A percentile compares a stretch with the other conserved stretches of the same genome.
Evolutionary conservation across 129 eudicot genomes (phyloP).

Genomic region (Centella asiatica): DNA sequence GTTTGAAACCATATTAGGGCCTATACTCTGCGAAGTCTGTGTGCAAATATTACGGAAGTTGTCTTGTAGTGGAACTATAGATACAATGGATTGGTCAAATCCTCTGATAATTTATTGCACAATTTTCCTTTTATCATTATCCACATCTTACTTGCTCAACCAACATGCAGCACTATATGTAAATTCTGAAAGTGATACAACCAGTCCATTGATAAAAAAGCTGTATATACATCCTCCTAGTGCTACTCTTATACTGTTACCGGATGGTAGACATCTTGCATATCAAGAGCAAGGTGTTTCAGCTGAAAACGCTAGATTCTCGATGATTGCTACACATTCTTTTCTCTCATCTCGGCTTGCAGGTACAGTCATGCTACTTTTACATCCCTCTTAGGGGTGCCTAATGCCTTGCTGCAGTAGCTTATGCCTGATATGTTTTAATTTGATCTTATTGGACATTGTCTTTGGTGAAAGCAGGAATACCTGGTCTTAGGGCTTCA

Average conservation of each 20-base stretch:
- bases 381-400: neutral
- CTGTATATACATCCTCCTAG: slow-evolving; percentile 59
- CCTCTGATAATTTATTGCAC: neutral
- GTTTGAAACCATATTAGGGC: neutral
- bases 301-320: slow-evolving; percentile 52
- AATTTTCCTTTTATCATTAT: slow-evolving; percentile 2
- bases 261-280: slow-evolving; percentile 87
- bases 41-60: too few relatives aligned
- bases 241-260: slow-evolving; percentile 71
- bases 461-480: slow-evolving; percentile 39
- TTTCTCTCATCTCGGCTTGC: slow-evolving; percentile 84
- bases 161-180: slow-evolving; percentile 48
- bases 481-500: slow-evolving; percentile 74
- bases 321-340: slow-evolving; percentile 61
- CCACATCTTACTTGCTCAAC: slow-evolving; percentile 20
- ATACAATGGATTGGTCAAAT: neutral
- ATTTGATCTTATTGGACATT: neutral
- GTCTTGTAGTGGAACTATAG: neutral
- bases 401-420: slow-evolving; percentile 2
- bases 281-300: slow-evolving; percentile 83
- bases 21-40: neutral
- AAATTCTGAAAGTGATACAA: slow-evolving; percentile 37
- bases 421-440: slow-evolving; percentile 3
- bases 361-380: slow-evolving; percentile 41
- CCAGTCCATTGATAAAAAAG: slow-evolving; percentile 45